These are phyloP conservation scores for Chalara sp. DNA, from an alignment of 2,329 filamentous ascomycete species.

Conservation along the genomic window DNA sequence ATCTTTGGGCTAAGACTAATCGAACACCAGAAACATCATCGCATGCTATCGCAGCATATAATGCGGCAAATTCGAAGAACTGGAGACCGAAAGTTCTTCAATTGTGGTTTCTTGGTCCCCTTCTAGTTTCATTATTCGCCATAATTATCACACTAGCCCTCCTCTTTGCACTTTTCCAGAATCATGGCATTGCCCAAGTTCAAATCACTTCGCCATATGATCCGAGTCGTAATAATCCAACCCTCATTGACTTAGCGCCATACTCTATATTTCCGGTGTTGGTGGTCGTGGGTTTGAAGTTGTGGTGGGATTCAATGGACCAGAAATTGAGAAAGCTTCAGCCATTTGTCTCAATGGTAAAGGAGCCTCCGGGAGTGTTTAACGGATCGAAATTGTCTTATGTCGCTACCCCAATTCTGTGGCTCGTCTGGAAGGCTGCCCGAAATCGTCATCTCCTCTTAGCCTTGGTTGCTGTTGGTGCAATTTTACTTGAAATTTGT, in stretches of 20 bases:
- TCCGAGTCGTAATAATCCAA: neutral
- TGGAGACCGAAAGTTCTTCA: constrained; percentile 8
- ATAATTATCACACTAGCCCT: constrained; percentile 1
- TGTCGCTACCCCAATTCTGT: constrained; percentile 4
- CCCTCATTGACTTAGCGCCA: constrained; percentile 7
- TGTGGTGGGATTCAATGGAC: constrained; percentile 12
- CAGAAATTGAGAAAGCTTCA: constrained; percentile 10
- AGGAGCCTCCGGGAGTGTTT: neutral
- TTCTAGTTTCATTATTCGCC: constrained; percentile 1
- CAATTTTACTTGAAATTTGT: constrained; percentile 9
- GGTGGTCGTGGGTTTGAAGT: constrained; percentile 9
- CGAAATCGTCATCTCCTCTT: constrained; percentile 8
- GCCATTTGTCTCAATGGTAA: constrained; percentile 11
- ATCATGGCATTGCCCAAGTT: constrained; percentile 5
- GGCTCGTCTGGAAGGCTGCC: constrained; percentile 7
- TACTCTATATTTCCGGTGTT: constrained; percentile 13
- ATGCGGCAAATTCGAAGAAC: neutral
- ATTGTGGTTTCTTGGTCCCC: neutral
- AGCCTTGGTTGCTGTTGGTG: constrained; percentile 5
- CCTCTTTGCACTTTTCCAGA: constrained; percentile 3
- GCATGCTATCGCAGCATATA: neutral
- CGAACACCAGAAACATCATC: neutral
- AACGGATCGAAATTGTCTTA: constrained; percentile 6
- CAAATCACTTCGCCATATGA: neutral
- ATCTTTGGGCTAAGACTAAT: neutral